Evolutionary conservation across 148 eudicot species (phyloP), one percentile per base, ranked within the genome.

Genomic region (Rhododendron kiyosumense): DNA sequence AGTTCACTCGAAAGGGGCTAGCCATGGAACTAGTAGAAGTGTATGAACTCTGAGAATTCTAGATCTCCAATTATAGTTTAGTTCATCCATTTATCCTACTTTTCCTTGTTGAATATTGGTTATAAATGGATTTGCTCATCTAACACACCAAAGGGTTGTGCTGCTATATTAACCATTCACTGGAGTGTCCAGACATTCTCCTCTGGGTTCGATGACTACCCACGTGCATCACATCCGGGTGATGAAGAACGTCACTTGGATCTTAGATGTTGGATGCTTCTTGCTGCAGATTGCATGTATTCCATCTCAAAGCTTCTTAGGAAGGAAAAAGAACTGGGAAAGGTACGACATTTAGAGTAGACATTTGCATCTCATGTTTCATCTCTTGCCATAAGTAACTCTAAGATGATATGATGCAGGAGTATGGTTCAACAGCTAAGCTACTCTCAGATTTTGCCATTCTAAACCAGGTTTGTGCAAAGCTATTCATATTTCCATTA

Each of bases 261-360:
- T 87, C 98, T 97, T 85, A 94, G 98, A 92, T 97, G 98, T 84
- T 97, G 99, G 99, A 97, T 97, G 98, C 94, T 93, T 92, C 95
- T 97, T 88, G 99, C 96, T 84, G 95, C 99, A 79, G 95, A 95
- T 90, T 93, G 93, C 90, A 88, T 97, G 94, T 88, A 91, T 86
- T 91, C 95, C 34, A 93, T 97, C 61, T 88, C 92, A 84, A 91
- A 92, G 88, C 90, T 91, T 89, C 89, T 96, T 83, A 85, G 82
- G 75, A 89, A 88, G 85, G 87, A 91, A 84, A 52, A 79, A 79
- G 92, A 86, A 71, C 86, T 85, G 81, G 92, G 90, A 84, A 88
- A 94, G 98, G 98, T 97, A 91, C 84, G 57, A 63, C 48, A 78
- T 82, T 51, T 15, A 76, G 51, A 59, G 45, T 82, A 36, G 34